Evolutionary conservation across 2,329 filamentous ascomycete species (phyloP), one percentile per base, ranked within the genome.

Genomic region (Aspergillus sp.): DNA sequence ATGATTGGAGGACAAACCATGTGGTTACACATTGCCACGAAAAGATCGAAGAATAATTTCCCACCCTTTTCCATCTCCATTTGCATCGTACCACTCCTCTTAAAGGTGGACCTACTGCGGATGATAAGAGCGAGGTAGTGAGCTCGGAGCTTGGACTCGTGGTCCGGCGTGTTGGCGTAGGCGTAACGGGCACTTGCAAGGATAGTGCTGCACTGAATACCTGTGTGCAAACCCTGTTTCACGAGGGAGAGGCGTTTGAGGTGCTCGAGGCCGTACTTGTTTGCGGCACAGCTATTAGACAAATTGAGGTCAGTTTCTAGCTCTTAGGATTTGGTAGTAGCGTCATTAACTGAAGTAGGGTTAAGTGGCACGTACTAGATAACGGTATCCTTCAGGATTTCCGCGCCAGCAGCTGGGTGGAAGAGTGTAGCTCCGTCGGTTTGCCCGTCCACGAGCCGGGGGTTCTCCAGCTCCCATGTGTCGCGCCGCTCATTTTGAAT

Each of bases 91-190:
- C 92, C 91, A 75, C 91, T 96, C 55, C 91, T 84, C 82, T 96
- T 96, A 78, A 97, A 96, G 2, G 91, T 96, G 70, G 85, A 84
- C 64, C 93, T 86, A 67, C 89, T 91, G 64, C 92, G 87, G 71
- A 96, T 96, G 76, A 96, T 96, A 70, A 96, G 86, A 17, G 93
- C 91, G 39, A 96, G 86, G 68, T 96, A 97, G 75, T 96, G 92
- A 23, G 91, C 91, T 58, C 93, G 85, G 54, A 96, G 82, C 75
- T 93, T 93, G n/a, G 90, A 93, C 79, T 96, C 93, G 21, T 82
- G 90, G 71, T 96, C 91, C 3, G 92, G 91, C 0, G 93, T 97
- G 76, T 96, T 86, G 67, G 86, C 86, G 72, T 97, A 96, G 19
- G 92, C 92, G 68, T 90, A 96, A 52, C 92, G 86, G n/a, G 93